phyloP scores from a whole-genome alignment of 768 basidiomycete species.

The Neoboletus brunneissimus region DNA sequence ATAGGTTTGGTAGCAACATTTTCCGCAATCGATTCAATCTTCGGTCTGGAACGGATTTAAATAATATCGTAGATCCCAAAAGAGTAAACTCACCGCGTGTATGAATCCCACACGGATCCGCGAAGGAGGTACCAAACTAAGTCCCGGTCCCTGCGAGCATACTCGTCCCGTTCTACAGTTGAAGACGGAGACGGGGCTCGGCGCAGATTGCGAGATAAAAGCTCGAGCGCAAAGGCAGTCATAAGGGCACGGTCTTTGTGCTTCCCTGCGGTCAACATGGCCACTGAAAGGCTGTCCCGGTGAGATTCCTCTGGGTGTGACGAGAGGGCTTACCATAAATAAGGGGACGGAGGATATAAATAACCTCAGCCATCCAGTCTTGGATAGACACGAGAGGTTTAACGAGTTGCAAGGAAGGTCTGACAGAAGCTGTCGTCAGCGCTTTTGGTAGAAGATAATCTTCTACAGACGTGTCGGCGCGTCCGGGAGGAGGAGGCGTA shows the following conservation, averaged over 20 bases:
- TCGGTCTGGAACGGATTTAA: conserved; percentile 50
- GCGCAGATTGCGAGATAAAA: conserved; percentile 74
- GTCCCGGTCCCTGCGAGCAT: conserved; percentile 78
- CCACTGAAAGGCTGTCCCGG: conserved; percentile 13
- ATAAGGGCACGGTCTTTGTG: conserved; percentile 57
- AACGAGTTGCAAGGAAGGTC: conserved; percentile 65
- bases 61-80: background rate
- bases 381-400: conserved; percentile 56
- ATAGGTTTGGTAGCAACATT: conserved; percentile 56
- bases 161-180: conserved; percentile 68
- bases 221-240: conserved; percentile 61
- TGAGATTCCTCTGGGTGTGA: conserved; percentile 11
- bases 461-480: conserved; percentile 60
- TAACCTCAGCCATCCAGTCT: conserved; percentile 71
- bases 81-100: conserved; percentile 54
- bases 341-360: conserved; percentile 73
- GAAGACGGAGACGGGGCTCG: conserved; percentile 61
- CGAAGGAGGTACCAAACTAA: conserved; percentile 83
- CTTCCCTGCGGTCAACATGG: conserved; percentile 23
- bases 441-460: conserved; percentile 84
- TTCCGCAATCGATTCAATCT: conserved; percentile 62
- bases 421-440: conserved; percentile 68
- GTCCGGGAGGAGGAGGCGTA: conserved; percentile 47
- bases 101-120: conserved; percentile 81
- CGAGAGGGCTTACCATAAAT: conserved; percentile 59